Base-by-base conservation (phyloP, 2,329 filamentous ascomycete species). In the Cladosporium oxysporum region DNA sequence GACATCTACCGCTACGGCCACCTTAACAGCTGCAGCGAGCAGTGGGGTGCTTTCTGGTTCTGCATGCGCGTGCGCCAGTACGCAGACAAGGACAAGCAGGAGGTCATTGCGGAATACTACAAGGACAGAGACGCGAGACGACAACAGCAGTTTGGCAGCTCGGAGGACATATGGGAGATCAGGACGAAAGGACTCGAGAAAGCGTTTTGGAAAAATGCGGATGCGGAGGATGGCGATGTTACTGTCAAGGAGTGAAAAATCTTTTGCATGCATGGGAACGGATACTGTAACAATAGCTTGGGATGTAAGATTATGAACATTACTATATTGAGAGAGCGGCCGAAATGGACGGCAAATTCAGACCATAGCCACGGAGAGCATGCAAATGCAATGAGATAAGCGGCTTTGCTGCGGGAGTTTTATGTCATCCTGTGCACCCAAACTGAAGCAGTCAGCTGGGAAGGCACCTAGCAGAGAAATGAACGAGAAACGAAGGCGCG, bases 21-120 rank as follows among this genome's bases (percentile, higher is more conserved):
- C 50, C 82, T 96, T 74, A 87, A 90, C 53, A 84, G 86, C 3
- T 99, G 95, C 83, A 87, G 84, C 68, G 90, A 96, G 71, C 89
- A 93, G 69, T 97, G 94, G 93, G 86, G 90, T 68, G 91, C 97
- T 78, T 98, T 97, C 79, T 96, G 93, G 91, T 94, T 97, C 81
- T 99, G 95, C 83, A 97, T 98, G 93, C 89, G 91, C 69, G 89
- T 88, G 44, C 88, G 90, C 73, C 84, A 85, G 1, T 88, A 88
- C 74, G 78, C 83, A 0, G 84, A 86, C 28, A 79, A 83, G 52
- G 81, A 87, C 70, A 87, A 87, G 72, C 87, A 85, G 67, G 84
- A 79, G 69, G 75, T 80, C 71, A 84, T 96, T 64, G 82, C 83
- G 67, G 87, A 87, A 58, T 87, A 89, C 78, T 92, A 93, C 79